Base-by-base conservation (phyloP, 306 rosid species). In the Lathyrus sativus region DNA sequence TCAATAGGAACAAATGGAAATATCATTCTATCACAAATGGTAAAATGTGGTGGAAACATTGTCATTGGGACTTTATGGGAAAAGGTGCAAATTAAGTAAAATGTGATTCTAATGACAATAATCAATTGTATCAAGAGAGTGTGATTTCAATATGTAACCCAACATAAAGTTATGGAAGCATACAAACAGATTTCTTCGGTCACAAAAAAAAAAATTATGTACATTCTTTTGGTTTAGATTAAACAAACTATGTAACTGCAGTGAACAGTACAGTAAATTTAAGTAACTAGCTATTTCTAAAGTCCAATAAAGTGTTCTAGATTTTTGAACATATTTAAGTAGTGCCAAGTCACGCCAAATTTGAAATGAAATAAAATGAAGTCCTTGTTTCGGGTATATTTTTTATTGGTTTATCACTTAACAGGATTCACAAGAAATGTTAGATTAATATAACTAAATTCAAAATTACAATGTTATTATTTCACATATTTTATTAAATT, bases 91-190 rank as follows among this genome's bases (percentile, higher is more conserved):
- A 46, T 31, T 45, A 46, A 56, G 68, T 67, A 55, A 24, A 65
- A 74, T 9, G 11, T 31, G 18, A 18, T 42, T 57, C 26, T 18
- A 24, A 48, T 48, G 48, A 75, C 44, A 49, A 58, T 49, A 67
- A 28, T 15, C 31, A n/a, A 13, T 3, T 35, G 29, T 19, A 65
- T 33, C 44, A 56, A 9, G 24, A 57, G 14, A 15, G 14, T 35
- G 33, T 37, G 35, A 19, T 58, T 75, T 59, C 46, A 67, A 59
- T 48, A 31, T n/a, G 51, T 19, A 46, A 48, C 46, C 26, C 44
- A 44, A 9, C 50, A 44, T 29, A 56, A 65, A 74, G 33, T 65
- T 65, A 45, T 35, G 67, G 78, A 74, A 55, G 67, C 17, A 43
- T 33, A 17, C 59, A 58, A 31, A 19, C 42, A 28, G 15, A 38